A percentile compares a stretch with the other conserved stretches of the same genome.
Conservation (phyloP, 2,329 filamentous ascomycete genomes). For the Scytalidium lignicola region DNA sequence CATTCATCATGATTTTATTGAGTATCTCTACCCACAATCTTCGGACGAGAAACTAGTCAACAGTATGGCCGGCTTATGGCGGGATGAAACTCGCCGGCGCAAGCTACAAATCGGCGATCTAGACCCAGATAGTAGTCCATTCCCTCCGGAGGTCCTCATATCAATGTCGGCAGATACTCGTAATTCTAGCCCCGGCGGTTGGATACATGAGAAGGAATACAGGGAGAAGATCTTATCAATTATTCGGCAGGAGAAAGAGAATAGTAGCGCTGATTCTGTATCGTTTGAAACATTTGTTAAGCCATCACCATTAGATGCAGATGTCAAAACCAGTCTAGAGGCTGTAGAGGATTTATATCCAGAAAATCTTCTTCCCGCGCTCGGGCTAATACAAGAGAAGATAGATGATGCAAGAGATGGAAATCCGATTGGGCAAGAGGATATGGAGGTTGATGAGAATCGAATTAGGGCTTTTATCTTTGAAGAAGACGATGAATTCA, state of each 20-base stretch:
- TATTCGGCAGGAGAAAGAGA: slow-evolving; percentile 56
- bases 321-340: slow-evolving; percentile 71
- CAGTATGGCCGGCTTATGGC: slow-evolving; percentile 93
- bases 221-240: slow-evolving; percentile 58
- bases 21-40: slow-evolving; percentile 59
- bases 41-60: slow-evolving; percentile 76
- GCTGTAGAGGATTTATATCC: slow-evolving; percentile 86
- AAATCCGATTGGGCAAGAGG: slow-evolving; percentile 9
- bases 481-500: slow-evolving; percentile 41
- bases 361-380: slow-evolving; percentile 48
- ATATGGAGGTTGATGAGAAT: slow-evolving; percentile 56
- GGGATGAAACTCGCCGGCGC: slow-evolving; percentile 76
- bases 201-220: slow-evolving; percentile 90
- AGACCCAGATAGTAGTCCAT: slow-evolving; percentile 66
- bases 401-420: slow-evolving; percentile 8
- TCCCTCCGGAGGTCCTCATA: slow-evolving; percentile 73
- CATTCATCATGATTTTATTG: slow-evolving; percentile 83
- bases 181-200: slow-evolving; percentile 67
- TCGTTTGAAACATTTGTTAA: slow-evolving; percentile 64
- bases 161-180: slow-evolving; percentile 84
- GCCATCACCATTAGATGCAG: slow-evolving; percentile 44
- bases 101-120: slow-evolving; percentile 64
- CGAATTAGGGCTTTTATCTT: slow-evolving; percentile 40
- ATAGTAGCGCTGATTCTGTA: slow-evolving; percentile 36
- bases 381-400: slow-evolving; percentile 30